Evolutionary conservation across 495 filamentous ascomycete genomes (phyloP), one percentile per base, ranked within the genome.

Genomic region (Daldinia loculata): DNA sequence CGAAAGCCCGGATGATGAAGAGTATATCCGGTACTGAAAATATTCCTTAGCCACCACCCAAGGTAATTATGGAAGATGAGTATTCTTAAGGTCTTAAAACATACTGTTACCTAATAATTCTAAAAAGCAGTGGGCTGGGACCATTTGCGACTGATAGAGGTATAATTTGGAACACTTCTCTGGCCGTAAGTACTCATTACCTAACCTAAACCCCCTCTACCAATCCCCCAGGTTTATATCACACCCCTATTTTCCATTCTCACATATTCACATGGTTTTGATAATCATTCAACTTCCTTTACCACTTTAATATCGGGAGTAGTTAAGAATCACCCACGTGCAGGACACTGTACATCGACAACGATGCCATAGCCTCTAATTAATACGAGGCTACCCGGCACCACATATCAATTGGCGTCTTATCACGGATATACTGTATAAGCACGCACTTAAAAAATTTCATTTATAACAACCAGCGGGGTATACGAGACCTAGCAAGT

Each of bases 1-100:
- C 30, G 22, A 34, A 19, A 32, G 34, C 6, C 15, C 43, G 4
- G 67, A 66, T 17, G 30, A 48, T 1, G 71, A 74, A 17, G 67
- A 70, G 0, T 74, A 74, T 39, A 58, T 70, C 1, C 55, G 67
- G 9, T 30, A 67, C n/a, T 70, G 24, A 56, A 11, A 27, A 14
- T 2, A 15, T 4, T 4, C 12, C 34, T 14, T 34, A 6, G 32
- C 9, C 2, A 36, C 34, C 11, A 36, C 34, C 9, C 11, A 14
- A 14, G 34, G 15, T 30, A 30, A 57, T 4, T 39, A 60, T 6
- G 43, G 43, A 61, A 24, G 17, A 48, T 27, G 56, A 60, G 56
- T 53, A 45, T 27, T 9, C 2, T 45, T 45, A 67, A 52, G 36
- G 34, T 48, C 38, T 38, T 43, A 45, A 48, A 56, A 30, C 24